Percentiles rank a stretch among this genome's conserved stretches.
Conservation (phyloP, 768 basidiomycete species). For the Boletus rubescentipes region DNA sequence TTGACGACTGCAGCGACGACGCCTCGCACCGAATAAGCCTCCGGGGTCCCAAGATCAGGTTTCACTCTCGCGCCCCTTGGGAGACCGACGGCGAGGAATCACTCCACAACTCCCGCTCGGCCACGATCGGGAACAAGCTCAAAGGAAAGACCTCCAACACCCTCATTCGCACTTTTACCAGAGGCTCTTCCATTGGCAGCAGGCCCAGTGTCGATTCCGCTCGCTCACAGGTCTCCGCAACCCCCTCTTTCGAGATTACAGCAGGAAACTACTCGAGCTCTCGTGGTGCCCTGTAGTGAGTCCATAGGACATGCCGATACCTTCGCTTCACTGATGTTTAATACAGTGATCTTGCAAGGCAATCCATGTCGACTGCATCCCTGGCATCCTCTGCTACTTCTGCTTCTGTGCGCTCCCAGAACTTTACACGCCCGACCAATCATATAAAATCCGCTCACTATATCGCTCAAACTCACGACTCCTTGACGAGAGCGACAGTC, state of each 20-base stretch:
- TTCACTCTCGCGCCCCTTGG: slow-evolving; percentile 83
- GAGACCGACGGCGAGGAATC: slow-evolving; percentile 61
- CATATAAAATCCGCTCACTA: slow-evolving; percentile 7
- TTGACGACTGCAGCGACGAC: slow-evolving; percentile 43
- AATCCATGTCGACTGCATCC: slow-evolving; percentile 58
- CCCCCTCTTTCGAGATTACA: slow-evolving; percentile 59
- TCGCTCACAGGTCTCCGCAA: slow-evolving; percentile 49
- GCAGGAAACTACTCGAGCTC: slow-evolving; percentile 50
- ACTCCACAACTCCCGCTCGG: slow-evolving; percentile 37
- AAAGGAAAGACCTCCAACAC: slow-evolving; percentile 32
- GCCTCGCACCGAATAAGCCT: slow-evolving; percentile 59
- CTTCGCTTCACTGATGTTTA: slow-evolving; percentile 2
- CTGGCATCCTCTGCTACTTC: slow-evolving; percentile 33
- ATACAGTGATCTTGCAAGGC: slow-evolving; percentile 56
- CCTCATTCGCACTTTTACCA: slow-evolving; percentile 46
- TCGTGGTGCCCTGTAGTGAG: slow-evolving; percentile 61
- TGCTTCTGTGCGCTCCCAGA: slow-evolving; percentile 36
- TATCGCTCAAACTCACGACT: slow-evolving; percentile 5
- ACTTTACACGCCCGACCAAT: slow-evolving; percentile 35
- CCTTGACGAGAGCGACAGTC: slow-evolving; percentile 7
- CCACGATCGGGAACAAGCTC: slow-evolving; percentile 30
- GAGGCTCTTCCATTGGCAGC: slow-evolving; percentile 41
- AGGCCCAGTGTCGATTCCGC: slow-evolving; percentile 68
- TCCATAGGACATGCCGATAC: slow-evolving; percentile 4
- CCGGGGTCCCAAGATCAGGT: slow-evolving; percentile 80